These are phyloP conservation scores for Boletus rubescentipes DNA, from an alignment of 768 basidiomycete genomes.

Conservation along the genomic window DNA sequence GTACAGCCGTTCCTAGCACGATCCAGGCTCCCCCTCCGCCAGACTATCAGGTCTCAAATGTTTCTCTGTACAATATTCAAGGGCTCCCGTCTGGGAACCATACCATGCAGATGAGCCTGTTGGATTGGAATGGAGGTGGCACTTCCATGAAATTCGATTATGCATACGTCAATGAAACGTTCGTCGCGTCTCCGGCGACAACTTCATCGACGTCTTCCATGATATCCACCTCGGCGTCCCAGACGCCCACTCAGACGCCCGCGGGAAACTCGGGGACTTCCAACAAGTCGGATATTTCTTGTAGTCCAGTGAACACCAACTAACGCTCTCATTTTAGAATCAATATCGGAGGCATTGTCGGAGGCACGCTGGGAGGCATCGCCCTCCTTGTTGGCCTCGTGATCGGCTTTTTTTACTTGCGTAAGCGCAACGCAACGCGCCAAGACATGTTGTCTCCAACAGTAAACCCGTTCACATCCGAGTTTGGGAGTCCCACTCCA, in stretches of 20 bases:
- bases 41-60: constrained; percentile 21
- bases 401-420: constrained; percentile 5
- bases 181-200: constrained; percentile 6
- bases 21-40: constrained; percentile 6
- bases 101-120: constrained; percentile 21
- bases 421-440: constrained; percentile 1
- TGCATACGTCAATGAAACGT: constrained; percentile 24
- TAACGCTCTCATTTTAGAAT: constrained; percentile 9
- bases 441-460: background rate
- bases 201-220: background rate
- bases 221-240: background rate
- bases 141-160: constrained; percentile 31
- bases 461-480: constrained; percentile 4
- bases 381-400: background rate
- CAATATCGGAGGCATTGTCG: constrained; percentile 14
- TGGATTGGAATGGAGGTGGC: constrained; percentile 16
- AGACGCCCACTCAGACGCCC: background rate
- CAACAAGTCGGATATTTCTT: constrained; percentile 7
- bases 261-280: background rate
- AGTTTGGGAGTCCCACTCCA: background rate
- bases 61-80: constrained; percentile 19
- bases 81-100: constrained; percentile 18
- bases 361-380: constrained; percentile 14
- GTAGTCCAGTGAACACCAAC: background rate
- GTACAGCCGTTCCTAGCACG: constrained; percentile 1